Percentiles rank a stretch among this genome's conserved stretches.
These are phyloP conservation scores for Bacterosira constricta DNA, from an alignment of 108 stramenopile genomes.

Conservation along the genomic window DNA sequence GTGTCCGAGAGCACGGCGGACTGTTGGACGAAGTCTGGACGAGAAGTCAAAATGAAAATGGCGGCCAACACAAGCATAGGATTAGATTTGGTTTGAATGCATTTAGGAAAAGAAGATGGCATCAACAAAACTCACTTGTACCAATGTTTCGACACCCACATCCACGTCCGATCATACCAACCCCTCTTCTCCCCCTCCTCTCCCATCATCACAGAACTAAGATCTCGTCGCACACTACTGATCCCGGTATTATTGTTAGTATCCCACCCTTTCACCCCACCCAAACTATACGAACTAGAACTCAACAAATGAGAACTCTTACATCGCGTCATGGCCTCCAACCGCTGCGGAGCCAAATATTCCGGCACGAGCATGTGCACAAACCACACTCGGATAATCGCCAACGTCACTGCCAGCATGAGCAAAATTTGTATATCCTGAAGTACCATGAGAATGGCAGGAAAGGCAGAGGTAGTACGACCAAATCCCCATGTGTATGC, in stretches of 20 bases:
- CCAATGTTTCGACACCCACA: conserved; percentile 24
- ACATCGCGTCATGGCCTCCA: conserved; percentile 69
- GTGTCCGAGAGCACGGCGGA: conserved; percentile 47
- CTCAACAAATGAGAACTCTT: conserved; percentile 79
- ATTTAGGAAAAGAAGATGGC: background rate
- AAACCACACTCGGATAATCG: conserved; percentile 59
- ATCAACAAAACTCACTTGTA: conserved; percentile 13
- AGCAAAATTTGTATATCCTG: conserved; percentile 63
- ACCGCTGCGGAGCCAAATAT: conserved; percentile 48
- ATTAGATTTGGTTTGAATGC: background rate
- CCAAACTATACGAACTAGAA: conserved; percentile 54
- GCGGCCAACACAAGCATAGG: background rate
- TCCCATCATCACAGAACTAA: conserved; percentile 9
- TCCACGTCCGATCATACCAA: conserved; percentile 20
- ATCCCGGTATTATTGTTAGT: background rate
- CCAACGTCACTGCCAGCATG: conserved; percentile 51
- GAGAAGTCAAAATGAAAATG: background rate
- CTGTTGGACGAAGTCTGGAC: conserved; percentile 27
- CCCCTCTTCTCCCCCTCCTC: conserved; percentile 9
- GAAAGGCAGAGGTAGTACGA: conserved; percentile 1
- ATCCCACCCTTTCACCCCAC: conserved; percentile 25
- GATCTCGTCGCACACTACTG: background rate
- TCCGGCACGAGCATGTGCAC: conserved; percentile 74
- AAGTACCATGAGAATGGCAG: conserved; percentile 30
- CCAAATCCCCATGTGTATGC: conserved; percentile 32